Percentiles rank a stretch among this genome's conserved stretches.
phyloP scores from a whole-genome alignment of 2,329 filamentous ascomycete genomes.

The Diaporthe capsici region DNA sequence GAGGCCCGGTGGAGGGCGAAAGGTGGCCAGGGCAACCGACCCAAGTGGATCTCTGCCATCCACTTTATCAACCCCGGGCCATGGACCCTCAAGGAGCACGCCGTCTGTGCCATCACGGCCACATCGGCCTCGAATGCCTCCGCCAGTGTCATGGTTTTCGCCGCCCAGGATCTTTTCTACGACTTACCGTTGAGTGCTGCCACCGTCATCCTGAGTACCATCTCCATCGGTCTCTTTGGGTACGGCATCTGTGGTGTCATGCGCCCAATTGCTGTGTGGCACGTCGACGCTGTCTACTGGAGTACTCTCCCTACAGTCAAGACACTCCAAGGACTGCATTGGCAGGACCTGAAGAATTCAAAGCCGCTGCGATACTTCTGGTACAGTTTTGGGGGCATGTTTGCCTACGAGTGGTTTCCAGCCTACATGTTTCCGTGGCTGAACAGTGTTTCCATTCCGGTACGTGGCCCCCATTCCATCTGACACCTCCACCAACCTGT shows the following conservation, averaged over 20 bases:
- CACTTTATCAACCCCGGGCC: slow-evolving; percentile 65
- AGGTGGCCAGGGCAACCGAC: slow-evolving; percentile 57
- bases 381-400: slow-evolving; percentile 64
- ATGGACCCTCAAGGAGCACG: slow-evolving; percentile 70
- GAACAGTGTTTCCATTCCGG: slow-evolving; percentile 66
- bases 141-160: slow-evolving; percentile 58
- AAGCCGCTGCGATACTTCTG: slow-evolving; percentile 67
- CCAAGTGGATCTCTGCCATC: slow-evolving; percentile 56
- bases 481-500: background rate
- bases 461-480: background rate
- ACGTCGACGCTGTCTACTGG: slow-evolving; percentile 71
- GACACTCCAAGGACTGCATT: slow-evolving; percentile 67
- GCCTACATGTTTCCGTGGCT: slow-evolving; percentile 70
- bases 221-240: slow-evolving; percentile 69
- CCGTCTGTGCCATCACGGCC: slow-evolving; percentile 67
- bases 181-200: slow-evolving; percentile 59
- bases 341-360: slow-evolving; percentile 63
- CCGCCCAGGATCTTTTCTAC: slow-evolving; percentile 67
- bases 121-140: slow-evolving; percentile 66
- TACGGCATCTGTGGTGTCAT: slow-evolving; percentile 68
- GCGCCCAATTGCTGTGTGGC: slow-evolving; percentile 68
- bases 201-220: slow-evolving; percentile 63
- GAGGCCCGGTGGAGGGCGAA: slow-evolving; percentile 62
- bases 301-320: slow-evolving; percentile 66
- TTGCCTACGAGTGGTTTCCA: slow-evolving; percentile 66